Base-by-base conservation (phyloP, 208 protist species). In the Acanthamoeba healyi region DNA sequence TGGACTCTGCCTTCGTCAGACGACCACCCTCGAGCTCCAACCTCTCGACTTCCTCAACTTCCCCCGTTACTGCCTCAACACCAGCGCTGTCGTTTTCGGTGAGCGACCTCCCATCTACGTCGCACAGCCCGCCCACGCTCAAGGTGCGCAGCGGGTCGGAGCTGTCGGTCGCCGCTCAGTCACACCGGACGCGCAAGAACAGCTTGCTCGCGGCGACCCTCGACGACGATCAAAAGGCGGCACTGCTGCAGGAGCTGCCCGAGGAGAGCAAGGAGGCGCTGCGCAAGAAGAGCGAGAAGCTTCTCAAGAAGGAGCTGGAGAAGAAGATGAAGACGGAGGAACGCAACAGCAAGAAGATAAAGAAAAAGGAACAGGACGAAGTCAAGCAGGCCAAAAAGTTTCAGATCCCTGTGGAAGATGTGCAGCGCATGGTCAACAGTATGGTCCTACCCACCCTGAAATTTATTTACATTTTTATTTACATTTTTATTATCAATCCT, bases 311-410 rank as follows among this genome's bases (percentile, higher is more conserved):
- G 40, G 86, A 91, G 24, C 54, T 91, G 34, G 61, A 91, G 42
- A 91, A 74, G 61, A 91, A 74, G 86, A n/a, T 72, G 38, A 91
- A 91, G 36, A 22, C 22, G 32, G 86, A 91, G 36, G 86, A 91
- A 29, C 54, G 61, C 5, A 91, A 91, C 86, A 91, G 86, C 56
- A 91, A 91, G 32, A 91, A 74, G 26, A 10, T 91, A 6, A 67
- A 77, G 61, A 91, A 91, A 38, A 74, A 91, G 61, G 86, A 91
- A 44, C 54, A 91, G n/a, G 61, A 91, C 17, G 61, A 74, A 26
- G 86, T 29, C 40, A 91, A 91, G 56, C 54, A 49, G 32, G 58
- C 54, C 38, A 91, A 72, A 24, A 91, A 91, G 61, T 91, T 91
- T 36, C 86, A 91, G 42, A 42, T 91, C 9, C 54, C 86, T 17